Base-by-base conservation (phyloP, 257 asterid genomes). In the Solanum megistacrolobum region DNA sequence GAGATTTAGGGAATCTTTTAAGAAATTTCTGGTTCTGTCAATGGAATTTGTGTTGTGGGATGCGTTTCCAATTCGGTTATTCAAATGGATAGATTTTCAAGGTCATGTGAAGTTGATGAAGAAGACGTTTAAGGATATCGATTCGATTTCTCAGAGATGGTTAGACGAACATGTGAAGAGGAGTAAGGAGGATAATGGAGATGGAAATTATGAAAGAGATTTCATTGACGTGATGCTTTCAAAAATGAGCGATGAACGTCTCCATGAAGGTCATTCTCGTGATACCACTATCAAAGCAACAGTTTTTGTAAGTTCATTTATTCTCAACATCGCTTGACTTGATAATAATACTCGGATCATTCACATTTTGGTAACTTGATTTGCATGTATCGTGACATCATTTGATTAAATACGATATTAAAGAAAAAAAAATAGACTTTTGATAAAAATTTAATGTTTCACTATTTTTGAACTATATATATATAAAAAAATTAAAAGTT, bases 161-260 rank as follows among this genome's bases (percentile, higher is more conserved):
- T 39, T 91, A 13, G 88, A 87, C 2, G 76, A 71, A 0, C 91
- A 73, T 35, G 86, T 69, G 31, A 90, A 86, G 34, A 35, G 4
- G 83, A 39, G 27, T 39, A 41, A 1, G 4, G 12, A 66, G 8
- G 36, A 1, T 35, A 35, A 73, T 14, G 31, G n/a, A 9, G 31
- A 23, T 75, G 83, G 0, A 18, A 87, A 86, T 2, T 48, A 48
- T n/a, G 91, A 87, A 31, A 23, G 34, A 0, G 89, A 86, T 62
- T 89, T 90, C 39, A 89, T 91, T 86, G 81, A 25, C 3, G 87
- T 88, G 31, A 86, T 89, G 88, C 74, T 83, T 58, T 52, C 86
- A 4, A 65, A 52, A 5, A 83, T 83, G 23, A 65, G 46, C 3
- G 18, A 58, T 11, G 74, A 83, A 31, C 72, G 23, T 7, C 21